Conservation (phyloP, 768 basidiomycete genomes). For the Phlebiopsis gigantea region DNA sequence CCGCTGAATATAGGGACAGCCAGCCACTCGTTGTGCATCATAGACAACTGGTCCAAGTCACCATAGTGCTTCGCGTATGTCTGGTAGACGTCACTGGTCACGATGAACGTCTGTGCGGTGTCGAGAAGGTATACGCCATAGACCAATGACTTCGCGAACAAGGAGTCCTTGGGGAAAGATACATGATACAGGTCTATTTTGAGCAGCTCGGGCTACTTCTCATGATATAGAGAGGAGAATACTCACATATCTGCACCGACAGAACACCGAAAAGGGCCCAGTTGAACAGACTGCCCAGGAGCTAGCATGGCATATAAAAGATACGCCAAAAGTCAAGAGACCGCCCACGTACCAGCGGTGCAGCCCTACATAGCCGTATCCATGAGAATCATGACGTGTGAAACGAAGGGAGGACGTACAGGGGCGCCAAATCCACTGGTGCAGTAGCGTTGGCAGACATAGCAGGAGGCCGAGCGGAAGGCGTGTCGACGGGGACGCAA, state of each 20-base stretch:
- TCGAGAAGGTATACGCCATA: constrained; percentile 7
- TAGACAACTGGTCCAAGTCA: background rate
- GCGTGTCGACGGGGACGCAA: background rate
- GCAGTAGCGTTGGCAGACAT: background rate
- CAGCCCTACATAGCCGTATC: background rate
- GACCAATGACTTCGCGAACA: constrained; percentile 14
- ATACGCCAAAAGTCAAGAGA: background rate
- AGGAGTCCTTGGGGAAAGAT: constrained; percentile 10
- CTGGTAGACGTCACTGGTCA: constrained; percentile 21
- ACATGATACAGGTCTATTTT: constrained; percentile 12
- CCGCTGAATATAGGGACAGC: background rate
- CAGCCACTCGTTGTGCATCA: background rate
- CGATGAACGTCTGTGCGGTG: constrained; percentile 15
- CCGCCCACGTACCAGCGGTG: background rate
- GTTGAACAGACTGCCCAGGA: constrained; percentile 20
- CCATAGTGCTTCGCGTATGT: constrained; percentile 25
- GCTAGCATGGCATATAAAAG: background rate
- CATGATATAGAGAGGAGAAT: background rate
- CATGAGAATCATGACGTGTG: background rate
- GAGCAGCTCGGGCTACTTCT: background rate
- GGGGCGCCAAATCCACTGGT: background rate
- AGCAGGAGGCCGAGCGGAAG: background rate
- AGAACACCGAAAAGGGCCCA: constrained; percentile 19
- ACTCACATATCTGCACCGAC: constrained; percentile 18
- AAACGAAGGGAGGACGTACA: background rate